Percentiles rank a stretch among this genome's conserved stretches.
phyloP scores from a whole-genome alignment of 2,329 filamentous ascomycete genomes.

The Penicillium sp. region DNA sequence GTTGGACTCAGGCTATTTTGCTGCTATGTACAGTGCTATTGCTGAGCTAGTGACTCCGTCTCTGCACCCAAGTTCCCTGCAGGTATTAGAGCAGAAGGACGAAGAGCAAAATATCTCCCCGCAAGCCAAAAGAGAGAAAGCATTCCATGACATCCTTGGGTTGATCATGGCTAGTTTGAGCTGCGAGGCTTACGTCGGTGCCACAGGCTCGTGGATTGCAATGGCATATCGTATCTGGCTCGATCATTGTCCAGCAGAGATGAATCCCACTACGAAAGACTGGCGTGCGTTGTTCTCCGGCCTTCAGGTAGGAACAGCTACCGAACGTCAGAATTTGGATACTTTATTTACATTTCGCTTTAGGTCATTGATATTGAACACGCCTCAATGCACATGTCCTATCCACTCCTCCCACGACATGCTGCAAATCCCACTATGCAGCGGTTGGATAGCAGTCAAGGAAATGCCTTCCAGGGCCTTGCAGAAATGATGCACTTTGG shows the following conservation, averaged over 20 bases:
- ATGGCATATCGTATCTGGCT: constrained; percentile 32
- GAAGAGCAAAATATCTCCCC: neutral
- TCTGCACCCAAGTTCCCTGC: neutral
- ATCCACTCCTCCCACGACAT: constrained; percentile 29
- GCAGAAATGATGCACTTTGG: constrained; percentile 34
- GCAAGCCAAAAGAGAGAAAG: constrained; percentile 11
- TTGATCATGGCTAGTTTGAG: constrained; percentile 34
- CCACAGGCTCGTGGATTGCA: constrained; percentile 33
- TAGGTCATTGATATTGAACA: constrained; percentile 34
- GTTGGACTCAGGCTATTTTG: constrained; percentile 25
- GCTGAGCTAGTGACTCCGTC: constrained; percentile 24
- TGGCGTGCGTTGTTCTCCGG: constrained; percentile 31
- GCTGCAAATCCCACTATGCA: constrained; percentile 24
- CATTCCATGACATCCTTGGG: constrained; percentile 31
- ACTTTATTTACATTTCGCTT: neutral
- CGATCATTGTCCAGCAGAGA: constrained; percentile 24
- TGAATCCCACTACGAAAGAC: constrained; percentile 15
- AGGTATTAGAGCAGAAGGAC: neutral
- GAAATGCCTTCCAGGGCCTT: constrained; percentile 29
- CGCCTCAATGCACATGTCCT: constrained; percentile 35
- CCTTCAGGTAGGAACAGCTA: constrained; percentile 24
- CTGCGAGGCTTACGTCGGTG: constrained; percentile 30
- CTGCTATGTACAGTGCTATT: constrained; percentile 28
- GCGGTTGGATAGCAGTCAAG: constrained; percentile 22
- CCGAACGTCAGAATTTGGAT: no score